Percentiles rank a stretch among this genome's conserved stretches.
Evolutionary conservation across 208 protist species (phyloP).

Genomic region (Phytomonas francai): DNA sequence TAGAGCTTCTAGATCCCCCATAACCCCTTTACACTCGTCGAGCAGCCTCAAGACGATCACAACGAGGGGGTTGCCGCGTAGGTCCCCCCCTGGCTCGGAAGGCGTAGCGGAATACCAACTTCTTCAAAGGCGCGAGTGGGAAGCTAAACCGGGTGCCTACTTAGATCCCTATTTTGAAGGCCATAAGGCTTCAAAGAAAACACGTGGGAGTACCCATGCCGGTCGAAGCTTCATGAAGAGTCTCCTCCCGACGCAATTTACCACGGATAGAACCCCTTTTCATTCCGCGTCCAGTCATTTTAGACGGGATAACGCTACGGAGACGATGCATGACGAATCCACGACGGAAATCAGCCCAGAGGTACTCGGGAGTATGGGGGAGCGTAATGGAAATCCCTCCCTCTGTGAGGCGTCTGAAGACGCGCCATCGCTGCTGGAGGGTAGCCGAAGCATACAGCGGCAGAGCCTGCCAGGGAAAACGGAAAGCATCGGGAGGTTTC

Average conservation of each 20-base stretch:
- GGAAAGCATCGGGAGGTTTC: neutral
- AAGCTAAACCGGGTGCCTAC: neutral
- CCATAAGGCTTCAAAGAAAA: neutral
- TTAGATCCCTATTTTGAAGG: neutral
- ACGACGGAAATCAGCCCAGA: neutral
- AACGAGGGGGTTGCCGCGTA: neutral
- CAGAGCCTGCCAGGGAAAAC: neutral
- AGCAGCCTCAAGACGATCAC: neutral
- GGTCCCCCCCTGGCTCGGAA: neutral
- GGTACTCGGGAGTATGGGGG: neutral
- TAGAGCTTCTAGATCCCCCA: neutral
- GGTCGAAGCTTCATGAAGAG: neutral
- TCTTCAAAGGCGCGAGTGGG: neutral
- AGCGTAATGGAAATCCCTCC: neutral
- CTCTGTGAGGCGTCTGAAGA: neutral
- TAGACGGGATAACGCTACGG: neutral
- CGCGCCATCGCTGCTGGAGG: neutral
- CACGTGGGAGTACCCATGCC: neutral
- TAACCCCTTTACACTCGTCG: neutral
- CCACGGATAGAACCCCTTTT: neutral
- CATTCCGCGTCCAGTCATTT: neutral
- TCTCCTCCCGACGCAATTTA: neutral
- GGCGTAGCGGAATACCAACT: neutral
- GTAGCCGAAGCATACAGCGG: neutral
- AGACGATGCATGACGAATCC: neutral